Evolutionary conservation across 2,329 filamentous ascomycete genomes (phyloP).

Genomic region (Cordyceps pruinosa): DNA sequence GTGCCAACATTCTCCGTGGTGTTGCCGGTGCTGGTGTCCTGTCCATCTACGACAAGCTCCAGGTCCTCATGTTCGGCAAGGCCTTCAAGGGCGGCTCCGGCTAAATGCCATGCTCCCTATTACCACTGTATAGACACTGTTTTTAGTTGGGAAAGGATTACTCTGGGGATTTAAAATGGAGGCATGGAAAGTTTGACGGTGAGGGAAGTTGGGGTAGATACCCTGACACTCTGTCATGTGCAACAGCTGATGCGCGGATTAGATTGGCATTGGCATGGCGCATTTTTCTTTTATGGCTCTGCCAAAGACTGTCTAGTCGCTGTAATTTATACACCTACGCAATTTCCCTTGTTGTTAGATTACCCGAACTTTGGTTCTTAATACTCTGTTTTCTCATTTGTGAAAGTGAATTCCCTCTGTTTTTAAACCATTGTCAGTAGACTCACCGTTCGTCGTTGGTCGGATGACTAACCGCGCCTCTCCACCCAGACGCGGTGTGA

Average conservation of each 20-base stretch:
- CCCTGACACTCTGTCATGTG: constrained; percentile 31
- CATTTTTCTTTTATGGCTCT: constrained; percentile 37
- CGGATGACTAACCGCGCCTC: constrained; percentile 7
- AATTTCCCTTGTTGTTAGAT: constrained; percentile 41
- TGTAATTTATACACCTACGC: constrained; percentile 59
- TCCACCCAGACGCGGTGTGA: neutral
- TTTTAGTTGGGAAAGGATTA: constrained; percentile 21
- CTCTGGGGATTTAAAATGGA: constrained; percentile 29
- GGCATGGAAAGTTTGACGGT: constrained; percentile 40
- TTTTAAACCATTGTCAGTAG: neutral
- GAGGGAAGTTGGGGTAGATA: constrained; percentile 37
- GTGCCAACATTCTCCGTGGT: constrained; percentile 99
- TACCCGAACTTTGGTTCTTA: constrained; percentile 19
- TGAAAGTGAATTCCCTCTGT: neutral
- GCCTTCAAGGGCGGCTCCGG: constrained; percentile 73
- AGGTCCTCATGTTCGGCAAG: constrained; percentile 99
- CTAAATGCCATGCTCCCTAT: constrained; percentile 33
- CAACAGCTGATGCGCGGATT: constrained; percentile 38
- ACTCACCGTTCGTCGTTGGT: neutral
- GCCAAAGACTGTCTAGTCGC: constrained; percentile 43
- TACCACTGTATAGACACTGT: constrained; percentile 37
- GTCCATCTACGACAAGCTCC: constrained; percentile 99
- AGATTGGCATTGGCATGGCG: constrained; percentile 44
- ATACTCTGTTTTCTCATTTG: constrained; percentile 24
- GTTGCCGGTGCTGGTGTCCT: constrained; percentile 99